Percentiles rank a stretch among this genome's conserved stretches.
These are phyloP conservation scores for Teratosphaeriaceae sp. DNA, from an alignment of 2,329 filamentous ascomycete genomes.

Conservation along the genomic window DNA sequence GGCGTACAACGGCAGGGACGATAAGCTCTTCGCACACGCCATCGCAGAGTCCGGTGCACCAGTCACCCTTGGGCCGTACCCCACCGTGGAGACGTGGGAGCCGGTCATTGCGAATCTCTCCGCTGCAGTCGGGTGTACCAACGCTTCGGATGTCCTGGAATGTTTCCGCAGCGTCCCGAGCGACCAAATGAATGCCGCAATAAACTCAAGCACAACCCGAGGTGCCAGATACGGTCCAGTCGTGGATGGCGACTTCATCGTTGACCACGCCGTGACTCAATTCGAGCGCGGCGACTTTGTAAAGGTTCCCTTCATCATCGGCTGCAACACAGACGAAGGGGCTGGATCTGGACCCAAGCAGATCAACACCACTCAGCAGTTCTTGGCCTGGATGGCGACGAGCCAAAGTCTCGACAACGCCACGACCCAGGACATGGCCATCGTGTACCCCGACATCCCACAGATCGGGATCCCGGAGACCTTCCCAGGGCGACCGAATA, in stretches of 20 bases:
- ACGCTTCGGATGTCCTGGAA: constrained; percentile 26
- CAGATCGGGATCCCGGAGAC: constrained; percentile 21
- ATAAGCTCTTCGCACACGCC: constrained; percentile 48
- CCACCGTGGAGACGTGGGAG: constrained; percentile 17
- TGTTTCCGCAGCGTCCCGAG: constrained; percentile 24
- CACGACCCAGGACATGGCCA: constrained; percentile 29
- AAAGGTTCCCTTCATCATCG: constrained; percentile 21
- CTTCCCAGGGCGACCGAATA: constrained; percentile 14
- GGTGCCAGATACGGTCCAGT: constrained; percentile 16
- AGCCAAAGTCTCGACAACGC: constrained; percentile 22
- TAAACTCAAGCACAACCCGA: constrained; percentile 18
- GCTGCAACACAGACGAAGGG: constrained; percentile 24
- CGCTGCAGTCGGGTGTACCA: constrained; percentile 14
- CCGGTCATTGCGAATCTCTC: constrained; percentile 24
- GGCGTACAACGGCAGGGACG: constrained; percentile 49
- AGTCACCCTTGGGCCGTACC: constrained; percentile 22
- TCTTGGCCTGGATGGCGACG: constrained; percentile 12
- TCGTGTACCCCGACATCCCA: constrained; percentile 26
- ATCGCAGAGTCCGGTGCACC: constrained; percentile 44
- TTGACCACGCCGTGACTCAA: constrained; percentile 12
- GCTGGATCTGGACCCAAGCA: constrained; percentile 16
- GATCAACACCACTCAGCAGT: constrained; percentile 21
- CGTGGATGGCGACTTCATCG: constrained; percentile 24
- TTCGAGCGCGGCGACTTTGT: constrained; percentile 20
- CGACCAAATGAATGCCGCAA: constrained; percentile 16